A percentile compares a stretch with the other conserved stretches of the same genome.
Conservation (phyloP, 75 land plant species). For the Gnetum montanum region DNA sequence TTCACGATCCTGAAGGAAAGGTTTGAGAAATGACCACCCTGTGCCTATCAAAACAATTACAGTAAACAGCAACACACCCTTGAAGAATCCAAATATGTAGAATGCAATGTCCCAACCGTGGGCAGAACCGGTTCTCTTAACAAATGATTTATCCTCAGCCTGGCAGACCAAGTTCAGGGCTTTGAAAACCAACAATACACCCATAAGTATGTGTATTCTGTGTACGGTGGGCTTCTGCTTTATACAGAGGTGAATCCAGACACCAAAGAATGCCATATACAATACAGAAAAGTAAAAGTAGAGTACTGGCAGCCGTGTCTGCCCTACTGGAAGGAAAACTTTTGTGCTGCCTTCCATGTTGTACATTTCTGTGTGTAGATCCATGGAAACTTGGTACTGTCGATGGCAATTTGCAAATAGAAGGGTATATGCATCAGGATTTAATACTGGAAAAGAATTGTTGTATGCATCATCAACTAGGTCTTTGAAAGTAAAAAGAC, state of each 20-base stretch:
- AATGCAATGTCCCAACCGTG: conserved; percentile 83
- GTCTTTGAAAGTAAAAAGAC: conserved; percentile 26
- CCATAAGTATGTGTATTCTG: conserved; percentile 69
- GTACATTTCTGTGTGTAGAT: conserved; percentile 63
- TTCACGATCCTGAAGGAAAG: conserved; percentile 62
- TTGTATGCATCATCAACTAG: conserved; percentile 5
- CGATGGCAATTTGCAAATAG: conserved; percentile 74
- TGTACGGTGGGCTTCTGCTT: conserved; percentile 26
- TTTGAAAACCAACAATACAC: conserved; percentile 41
- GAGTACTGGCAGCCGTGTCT: conserved; percentile 64
- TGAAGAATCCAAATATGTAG: conserved; percentile 61
- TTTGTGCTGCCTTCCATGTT: conserved; percentile 40
- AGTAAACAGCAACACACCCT: conserved; percentile 47
- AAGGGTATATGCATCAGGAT: conserved; percentile 61
- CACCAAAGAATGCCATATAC: conserved; percentile 31
- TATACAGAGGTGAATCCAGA: conserved; percentile 43
- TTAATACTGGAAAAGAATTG: conserved; percentile 15
- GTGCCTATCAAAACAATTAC: conserved; percentile 70
- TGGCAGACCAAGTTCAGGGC: conserved; percentile 55
- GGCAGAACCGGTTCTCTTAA: conserved; percentile 52
- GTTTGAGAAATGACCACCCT: conserved; percentile 72
- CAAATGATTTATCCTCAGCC: conserved; percentile 49
- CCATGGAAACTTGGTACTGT: conserved; percentile 42
- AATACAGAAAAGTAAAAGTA: conserved; percentile 41
- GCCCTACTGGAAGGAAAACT: conserved; percentile 78